A percentile compares a stretch with the other conserved stretches of the same genome.
Evolutionary conservation across 2,329 filamentous ascomycete species (phyloP).

Genomic region (Colletotrichum trifolii): DNA sequence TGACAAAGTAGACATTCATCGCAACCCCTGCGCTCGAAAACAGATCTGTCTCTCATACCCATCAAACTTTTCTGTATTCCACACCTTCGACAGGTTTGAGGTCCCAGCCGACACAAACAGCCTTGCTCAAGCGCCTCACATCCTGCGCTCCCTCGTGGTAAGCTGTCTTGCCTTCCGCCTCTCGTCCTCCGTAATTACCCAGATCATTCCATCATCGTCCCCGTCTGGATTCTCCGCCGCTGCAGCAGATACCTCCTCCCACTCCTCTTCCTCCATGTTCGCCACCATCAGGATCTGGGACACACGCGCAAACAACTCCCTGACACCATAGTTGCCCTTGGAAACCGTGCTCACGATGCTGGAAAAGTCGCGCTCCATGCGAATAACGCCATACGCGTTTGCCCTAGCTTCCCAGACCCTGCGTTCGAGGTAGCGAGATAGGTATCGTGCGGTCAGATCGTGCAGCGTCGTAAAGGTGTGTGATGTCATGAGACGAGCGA

Average conservation of each 20-base stretch:
- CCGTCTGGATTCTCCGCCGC: slow-evolving; percentile 42
- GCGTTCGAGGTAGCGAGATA: slow-evolving; percentile 86
- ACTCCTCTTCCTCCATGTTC: slow-evolving; percentile 96
- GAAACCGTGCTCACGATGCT: slow-evolving; percentile 77
- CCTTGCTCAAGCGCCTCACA: background rate
- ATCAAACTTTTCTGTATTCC: slow-evolving; percentile 25
- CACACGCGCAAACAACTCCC: slow-evolving; percentile 81
- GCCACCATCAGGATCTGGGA: slow-evolving; percentile 86
- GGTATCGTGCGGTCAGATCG: slow-evolving; percentile 77
- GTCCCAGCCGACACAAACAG: slow-evolving; percentile 47
- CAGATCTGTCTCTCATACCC: slow-evolving; percentile 24
- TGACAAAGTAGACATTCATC: no score
- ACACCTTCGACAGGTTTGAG: slow-evolving; percentile 7
- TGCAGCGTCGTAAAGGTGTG: slow-evolving; percentile 82
- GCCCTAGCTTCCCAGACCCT: slow-evolving; percentile 83
- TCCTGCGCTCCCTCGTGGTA: slow-evolving; percentile 43
- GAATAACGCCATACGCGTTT: slow-evolving; percentile 83
- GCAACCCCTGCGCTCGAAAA: slow-evolving; percentile 6
- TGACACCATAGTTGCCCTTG: slow-evolving; percentile 78
- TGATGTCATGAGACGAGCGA: slow-evolving; percentile 85
- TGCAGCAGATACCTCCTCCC: slow-evolving; percentile 75
- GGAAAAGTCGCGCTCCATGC: slow-evolving; percentile 85
- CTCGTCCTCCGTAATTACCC: slow-evolving; percentile 80
- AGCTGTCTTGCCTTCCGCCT: slow-evolving; percentile 77
- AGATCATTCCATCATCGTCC: slow-evolving; percentile 73